Evolutionary conservation across 257 asterid species (phyloP).

Genomic region (Lycium ferocissimum): DNA sequence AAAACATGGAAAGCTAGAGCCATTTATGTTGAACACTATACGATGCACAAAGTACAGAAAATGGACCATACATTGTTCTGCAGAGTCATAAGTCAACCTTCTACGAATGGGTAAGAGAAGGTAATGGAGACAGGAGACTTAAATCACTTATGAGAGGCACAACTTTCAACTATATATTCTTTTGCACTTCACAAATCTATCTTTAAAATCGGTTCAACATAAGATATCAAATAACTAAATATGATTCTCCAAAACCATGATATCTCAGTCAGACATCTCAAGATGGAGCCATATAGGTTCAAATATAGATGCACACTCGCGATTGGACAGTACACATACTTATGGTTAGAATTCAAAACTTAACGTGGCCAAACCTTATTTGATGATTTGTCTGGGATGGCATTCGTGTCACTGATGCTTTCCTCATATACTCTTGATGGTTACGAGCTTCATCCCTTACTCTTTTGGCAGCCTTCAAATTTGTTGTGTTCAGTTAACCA

Average conservation of each 20-base stretch:
- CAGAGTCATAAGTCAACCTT: neutral
- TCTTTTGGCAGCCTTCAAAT: constrained; percentile 59
- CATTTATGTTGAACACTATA: neutral
- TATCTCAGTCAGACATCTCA: constrained; percentile 17
- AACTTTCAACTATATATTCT: constrained; percentile 2
- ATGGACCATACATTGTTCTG: neutral
- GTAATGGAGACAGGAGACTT: constrained; percentile 1
- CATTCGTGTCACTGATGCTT: constrained; percentile 46
- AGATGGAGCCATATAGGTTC: neutral
- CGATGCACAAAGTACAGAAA: neutral
- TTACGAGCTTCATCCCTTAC: constrained; percentile 47
- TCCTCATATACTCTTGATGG: constrained; percentile 49
- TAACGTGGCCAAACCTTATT: constrained; percentile 50
- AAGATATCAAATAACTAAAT: neutral
- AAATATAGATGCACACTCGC: neutral
- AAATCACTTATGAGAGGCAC: neutral
- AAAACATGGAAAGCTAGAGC: neutral
- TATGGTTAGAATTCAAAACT: neutral
- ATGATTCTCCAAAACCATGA: neutral
- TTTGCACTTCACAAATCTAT: constrained; percentile 21
- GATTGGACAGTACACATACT: neutral
- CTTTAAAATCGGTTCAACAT: neutral
- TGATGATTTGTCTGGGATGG: constrained; percentile 48
- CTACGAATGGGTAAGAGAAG: neutral
- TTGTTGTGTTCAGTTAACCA: neutral